These are phyloP conservation scores for Trifolium dubium DNA, from an alignment of 306 rosid genomes.

Conservation along the genomic window DNA sequence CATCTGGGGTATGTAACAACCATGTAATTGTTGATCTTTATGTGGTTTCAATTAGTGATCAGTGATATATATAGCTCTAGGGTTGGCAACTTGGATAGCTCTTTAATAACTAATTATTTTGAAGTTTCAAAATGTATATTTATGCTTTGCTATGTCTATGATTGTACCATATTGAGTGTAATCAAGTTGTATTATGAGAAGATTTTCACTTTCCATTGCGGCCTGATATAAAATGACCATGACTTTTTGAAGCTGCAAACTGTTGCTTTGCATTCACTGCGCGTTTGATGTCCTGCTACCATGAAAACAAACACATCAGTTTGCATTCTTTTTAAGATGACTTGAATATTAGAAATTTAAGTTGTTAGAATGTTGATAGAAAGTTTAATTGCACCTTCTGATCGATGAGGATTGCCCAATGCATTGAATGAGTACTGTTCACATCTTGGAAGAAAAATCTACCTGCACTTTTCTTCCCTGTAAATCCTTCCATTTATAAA, in stretches of 20 bases:
- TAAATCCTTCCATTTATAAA: too few relatives aligned
- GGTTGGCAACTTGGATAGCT: slow-evolving; percentile 23
- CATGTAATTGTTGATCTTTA: background rate
- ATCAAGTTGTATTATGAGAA: slow-evolving; percentile 24
- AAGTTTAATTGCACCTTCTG: slow-evolving; percentile 2
- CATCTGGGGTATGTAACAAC: slow-evolving; percentile 93
- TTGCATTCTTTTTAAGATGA: background rate
- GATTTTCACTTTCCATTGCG: background rate
- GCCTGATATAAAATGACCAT: background rate
- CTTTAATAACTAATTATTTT: slow-evolving; percentile 13
- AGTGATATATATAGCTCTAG: slow-evolving; percentile 26
- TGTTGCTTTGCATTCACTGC: background rate
- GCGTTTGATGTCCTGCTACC: too few relatives aligned
- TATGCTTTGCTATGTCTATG: background rate
- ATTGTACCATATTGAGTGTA: slow-evolving; percentile 20
- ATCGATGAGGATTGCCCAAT: background rate
- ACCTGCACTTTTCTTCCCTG: too few relatives aligned
- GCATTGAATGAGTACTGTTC: background rate
- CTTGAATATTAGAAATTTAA: slow-evolving; percentile 11
- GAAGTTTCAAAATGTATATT: slow-evolving; percentile 47
- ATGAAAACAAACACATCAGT: too few relatives aligned
- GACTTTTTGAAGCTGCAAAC: background rate
- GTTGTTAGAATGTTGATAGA: slow-evolving; percentile 4
- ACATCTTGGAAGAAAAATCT: background rate
- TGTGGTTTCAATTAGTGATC: background rate